A percentile compares a stretch with the other conserved stretches of the same genome.
Evolutionary conservation across 768 basidiomycete species (phyloP).

Genomic region (Calocybe gangraenosa): DNA sequence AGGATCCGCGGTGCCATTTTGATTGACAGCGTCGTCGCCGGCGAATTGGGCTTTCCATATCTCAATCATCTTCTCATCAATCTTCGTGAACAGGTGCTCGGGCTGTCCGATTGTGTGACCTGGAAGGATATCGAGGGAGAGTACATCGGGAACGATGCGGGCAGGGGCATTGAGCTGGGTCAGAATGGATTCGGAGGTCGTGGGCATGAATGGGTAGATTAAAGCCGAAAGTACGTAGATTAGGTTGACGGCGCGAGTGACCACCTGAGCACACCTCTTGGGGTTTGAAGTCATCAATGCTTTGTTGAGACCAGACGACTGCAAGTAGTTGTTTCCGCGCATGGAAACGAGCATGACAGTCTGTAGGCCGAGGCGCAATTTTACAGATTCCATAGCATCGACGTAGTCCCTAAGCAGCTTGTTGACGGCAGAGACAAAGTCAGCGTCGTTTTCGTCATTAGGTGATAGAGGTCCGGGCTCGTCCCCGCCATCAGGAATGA

Average conservation of each 20-base stretch:
- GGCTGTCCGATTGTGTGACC: constrained; percentile 86
- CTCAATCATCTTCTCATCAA: constrained; percentile 87
- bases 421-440: constrained; percentile 83
- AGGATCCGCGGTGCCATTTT: constrained; percentile 33
- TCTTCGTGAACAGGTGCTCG: constrained; percentile 89
- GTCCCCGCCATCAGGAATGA: constrained; percentile 78
- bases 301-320: constrained; percentile 88
- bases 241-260: constrained; percentile 86
- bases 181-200: constrained; percentile 77
- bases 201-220: constrained; percentile 95
- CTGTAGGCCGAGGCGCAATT: constrained; percentile 83
- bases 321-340: constrained; percentile 92
- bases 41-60: constrained; percentile 79
- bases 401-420: constrained; percentile 72
- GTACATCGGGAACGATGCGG: constrained; percentile 66
- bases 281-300: constrained; percentile 79
- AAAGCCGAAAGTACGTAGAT: constrained; percentile 87
- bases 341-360: constrained; percentile 87
- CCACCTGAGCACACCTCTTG: constrained; percentile 82
- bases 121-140: constrained; percentile 79
- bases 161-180: constrained; percentile 86
- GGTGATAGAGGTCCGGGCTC: constrained; percentile 64
- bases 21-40: constrained; percentile 43
- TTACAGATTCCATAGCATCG: constrained; percentile 87
- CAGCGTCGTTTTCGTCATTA: constrained; percentile 60